phyloP scores from a whole-genome alignment of 1,139 yeast species.

The Komagataea norvegica region DNA sequence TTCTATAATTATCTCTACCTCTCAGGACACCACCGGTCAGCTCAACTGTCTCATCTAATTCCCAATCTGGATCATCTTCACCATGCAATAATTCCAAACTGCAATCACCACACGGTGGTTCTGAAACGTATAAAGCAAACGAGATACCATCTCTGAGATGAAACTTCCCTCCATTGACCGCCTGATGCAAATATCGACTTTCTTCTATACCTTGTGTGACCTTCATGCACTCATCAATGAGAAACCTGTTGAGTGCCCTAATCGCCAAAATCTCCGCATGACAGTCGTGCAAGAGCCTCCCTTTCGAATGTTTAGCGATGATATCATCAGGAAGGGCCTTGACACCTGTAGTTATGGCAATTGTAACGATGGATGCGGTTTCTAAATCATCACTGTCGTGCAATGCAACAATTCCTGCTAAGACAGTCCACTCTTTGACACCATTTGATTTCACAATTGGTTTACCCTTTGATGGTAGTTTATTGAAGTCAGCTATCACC shows the following conservation, averaged over 20 bases:
- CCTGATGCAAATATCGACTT: constrained; percentile 9
- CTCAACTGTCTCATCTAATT: constrained; percentile 23
- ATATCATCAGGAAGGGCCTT: constrained; percentile 61
- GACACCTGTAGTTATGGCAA: constrained; percentile 75
- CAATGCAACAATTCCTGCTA: constrained; percentile 66
- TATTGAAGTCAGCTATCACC: constrained; percentile 2
- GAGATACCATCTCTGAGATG: constrained; percentile 33
- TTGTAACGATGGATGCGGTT: constrained; percentile 29
- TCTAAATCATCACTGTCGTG: constrained; percentile 15
- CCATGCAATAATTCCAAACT: constrained; percentile 48
- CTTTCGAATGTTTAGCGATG: constrained; percentile 36
- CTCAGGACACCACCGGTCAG: constrained; percentile 38
- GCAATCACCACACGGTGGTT: constrained; percentile 91
- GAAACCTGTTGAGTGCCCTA: constrained; percentile 55
- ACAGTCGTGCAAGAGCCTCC: constrained; percentile 70
- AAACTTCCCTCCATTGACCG: constrained; percentile 20
- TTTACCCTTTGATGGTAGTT: constrained; percentile 34
- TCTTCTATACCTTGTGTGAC: constrained; percentile 8
- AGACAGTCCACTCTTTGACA: constrained; percentile 72
- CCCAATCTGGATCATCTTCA: constrained; percentile 28
- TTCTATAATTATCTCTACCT: constrained; percentile 61
- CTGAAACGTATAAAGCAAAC: constrained; percentile 65
- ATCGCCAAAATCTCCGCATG: constrained; percentile 84
- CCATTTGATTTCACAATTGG: constrained; percentile 62
- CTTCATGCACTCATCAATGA: constrained; percentile 34